phyloP scores from a whole-genome alignment of 2,329 filamentous ascomycete genomes.

The Ophiostoma fasciatum region DNA sequence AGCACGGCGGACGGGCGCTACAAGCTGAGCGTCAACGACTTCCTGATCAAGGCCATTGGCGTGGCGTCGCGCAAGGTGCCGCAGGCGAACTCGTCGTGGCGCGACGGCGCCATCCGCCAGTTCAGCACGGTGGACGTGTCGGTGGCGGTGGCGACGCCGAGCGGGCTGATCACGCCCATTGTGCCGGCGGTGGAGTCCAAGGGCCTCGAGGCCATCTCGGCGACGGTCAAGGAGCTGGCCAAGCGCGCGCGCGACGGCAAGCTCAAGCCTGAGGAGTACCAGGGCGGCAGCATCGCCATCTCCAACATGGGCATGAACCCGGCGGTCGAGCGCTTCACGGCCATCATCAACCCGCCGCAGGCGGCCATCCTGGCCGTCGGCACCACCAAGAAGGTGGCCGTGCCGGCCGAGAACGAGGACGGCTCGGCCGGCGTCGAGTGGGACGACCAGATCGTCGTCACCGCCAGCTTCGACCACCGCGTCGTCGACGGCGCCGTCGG shows the following conservation, averaged over 20 bases:
- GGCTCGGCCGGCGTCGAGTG: slow-evolving; percentile 63
- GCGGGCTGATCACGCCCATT: slow-evolving; percentile 92
- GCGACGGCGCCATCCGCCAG: slow-evolving; percentile 78
- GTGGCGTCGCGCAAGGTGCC: slow-evolving; percentile 87
- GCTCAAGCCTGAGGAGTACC: slow-evolving; percentile 99
- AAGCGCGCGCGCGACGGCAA: slow-evolving; percentile 94
- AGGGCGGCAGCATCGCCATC: slow-evolving; percentile 97
- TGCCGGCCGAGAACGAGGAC: slow-evolving; percentile 74
- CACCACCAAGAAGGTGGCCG: slow-evolving; percentile 86
- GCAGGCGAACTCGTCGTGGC: slow-evolving; percentile 91
- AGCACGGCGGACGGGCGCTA: slow-evolving; percentile 78
- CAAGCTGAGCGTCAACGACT: slow-evolving; percentile 99
- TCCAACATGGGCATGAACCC: slow-evolving; percentile 99
- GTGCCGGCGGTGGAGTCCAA: slow-evolving; percentile 78
- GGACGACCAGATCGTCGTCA: slow-evolving; percentile 95
- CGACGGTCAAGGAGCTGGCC: slow-evolving; percentile 86
- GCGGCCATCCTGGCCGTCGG: slow-evolving; percentile 89
- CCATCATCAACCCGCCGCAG: slow-evolving; percentile 98
- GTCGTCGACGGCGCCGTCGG: slow-evolving; percentile 93
- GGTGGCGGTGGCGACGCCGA: slow-evolving; percentile 85
- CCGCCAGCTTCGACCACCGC: slow-evolving; percentile 97
- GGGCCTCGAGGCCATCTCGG: slow-evolving; percentile 77
- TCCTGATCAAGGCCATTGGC: slow-evolving; percentile 92
- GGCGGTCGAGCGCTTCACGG: slow-evolving; percentile 91
- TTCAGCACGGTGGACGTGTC: slow-evolving; percentile 89